Base-by-base conservation (phyloP, 768 basidiomycete species). In the Boletellus ananas region DNA sequence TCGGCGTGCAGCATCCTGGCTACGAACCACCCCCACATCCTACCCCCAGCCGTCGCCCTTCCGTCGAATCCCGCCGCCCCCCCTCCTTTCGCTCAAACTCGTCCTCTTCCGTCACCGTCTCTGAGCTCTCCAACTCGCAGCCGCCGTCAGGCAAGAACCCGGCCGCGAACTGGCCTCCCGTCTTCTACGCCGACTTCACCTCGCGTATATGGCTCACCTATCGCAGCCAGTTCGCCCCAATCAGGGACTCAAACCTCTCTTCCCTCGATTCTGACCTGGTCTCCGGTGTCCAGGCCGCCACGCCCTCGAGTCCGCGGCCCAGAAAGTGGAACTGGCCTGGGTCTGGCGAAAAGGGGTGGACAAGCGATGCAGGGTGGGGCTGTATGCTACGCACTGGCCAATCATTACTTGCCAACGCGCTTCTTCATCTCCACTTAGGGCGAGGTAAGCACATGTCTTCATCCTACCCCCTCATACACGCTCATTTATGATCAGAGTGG, bases 371-470 rank as follows among this genome's bases (percentile, higher is more conserved):
- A 0, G 91, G 92, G 0, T 94, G 91, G 91, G 91, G 91, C 0
- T 94, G 92, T 62, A 94, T 94, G 91, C 66, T 94, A 35, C 70
- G 91, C 23, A 94, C 91, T 0, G 91, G 90, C 1, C 91, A 94
- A 67, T 85, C 84, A 49, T 59, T 94, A 52, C 72, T 94, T 20
- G 91, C 88, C 7, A 93, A 89, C 47, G 80, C 89, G 1, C 70
- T 94, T n/a, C 66, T 89, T 13, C 75, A 84, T 65, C 70, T 85
- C 6, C 87, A 92, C 70, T 72, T 94, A 0, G 86, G 87, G 14
- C 72, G 87, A 69, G 84, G 87, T 86, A 58, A 48, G 70, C 55
- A 37, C 51, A 12, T 60, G 29, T 54, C 40, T 31, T 40, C 35
- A 34, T 59, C 4, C 20, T 40, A 29, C 18, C 27, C 16, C 37